These are phyloP conservation scores for Mycena capillaripes DNA, from an alignment of 768 basidiomycete species.

Conservation along the genomic window DNA sequence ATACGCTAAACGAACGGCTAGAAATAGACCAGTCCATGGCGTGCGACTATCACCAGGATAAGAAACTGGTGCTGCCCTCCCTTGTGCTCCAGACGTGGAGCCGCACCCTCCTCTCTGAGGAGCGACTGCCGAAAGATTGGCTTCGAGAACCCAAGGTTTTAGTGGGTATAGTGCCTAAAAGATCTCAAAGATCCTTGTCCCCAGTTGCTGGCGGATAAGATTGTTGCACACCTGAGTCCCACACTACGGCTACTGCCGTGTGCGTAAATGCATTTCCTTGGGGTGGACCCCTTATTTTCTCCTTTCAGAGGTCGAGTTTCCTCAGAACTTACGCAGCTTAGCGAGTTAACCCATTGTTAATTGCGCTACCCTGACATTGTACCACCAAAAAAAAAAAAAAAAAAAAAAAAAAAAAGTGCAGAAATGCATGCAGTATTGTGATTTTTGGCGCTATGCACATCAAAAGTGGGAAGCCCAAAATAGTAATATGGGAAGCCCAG, in stretches of 20 bases:
- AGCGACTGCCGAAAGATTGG: slow-evolving; percentile 23
- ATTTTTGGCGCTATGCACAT: no score
- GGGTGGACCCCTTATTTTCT: not conserved
- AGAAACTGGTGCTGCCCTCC: not conserved
- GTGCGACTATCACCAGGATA: not conserved
- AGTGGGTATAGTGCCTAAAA: slow-evolving; percentile 30
- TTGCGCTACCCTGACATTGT: not conserved
- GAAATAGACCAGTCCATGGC: not conserved
- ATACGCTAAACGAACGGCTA: slow-evolving; percentile 16
- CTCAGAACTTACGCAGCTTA: not conserved
- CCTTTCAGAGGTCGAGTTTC: not conserved
- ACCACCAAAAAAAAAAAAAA: slow-evolving; percentile 29
- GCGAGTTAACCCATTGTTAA: slow-evolving; percentile 14
- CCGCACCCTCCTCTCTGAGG: not conserved
- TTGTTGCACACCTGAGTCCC: slow-evolving; percentile 2
- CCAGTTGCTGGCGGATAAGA: not conserved
- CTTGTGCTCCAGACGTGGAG: slow-evolving; percentile 25
- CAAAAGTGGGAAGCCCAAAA: no score
- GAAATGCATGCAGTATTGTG: no score
- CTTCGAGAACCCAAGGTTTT: slow-evolving; percentile 25
- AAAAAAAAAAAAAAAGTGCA: slow-evolving; percentile 27
- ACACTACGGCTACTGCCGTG: slow-evolving; percentile 10
- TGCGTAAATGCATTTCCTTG: slow-evolving; percentile 24
- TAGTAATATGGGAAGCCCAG: no score
- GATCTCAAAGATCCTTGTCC: not conserved